Percentiles rank a stretch among this genome's conserved stretches.
Conservation (phyloP, 2,329 filamentous ascomycete species). For the Chrysoporthe deuterocubensis region DNA sequence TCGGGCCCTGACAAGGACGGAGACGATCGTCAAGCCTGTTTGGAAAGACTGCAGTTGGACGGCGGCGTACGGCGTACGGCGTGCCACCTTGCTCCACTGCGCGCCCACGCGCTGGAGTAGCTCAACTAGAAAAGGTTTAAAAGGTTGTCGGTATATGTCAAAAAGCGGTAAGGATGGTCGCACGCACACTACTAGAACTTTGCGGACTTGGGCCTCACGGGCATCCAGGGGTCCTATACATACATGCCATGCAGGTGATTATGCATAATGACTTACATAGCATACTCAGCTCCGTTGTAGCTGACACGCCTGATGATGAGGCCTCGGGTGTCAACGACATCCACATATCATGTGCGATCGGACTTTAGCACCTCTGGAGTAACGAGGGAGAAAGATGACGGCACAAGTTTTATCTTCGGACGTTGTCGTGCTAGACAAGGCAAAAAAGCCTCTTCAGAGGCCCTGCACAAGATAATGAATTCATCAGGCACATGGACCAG, state of each 20-base stretch:
- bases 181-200: background rate
- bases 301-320: background rate
- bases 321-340: background rate
- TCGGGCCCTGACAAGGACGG: background rate
- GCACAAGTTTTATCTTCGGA: background rate
- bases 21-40: background rate
- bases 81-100: background rate
- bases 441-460: background rate
- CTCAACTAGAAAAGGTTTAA: background rate
- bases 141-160: background rate
- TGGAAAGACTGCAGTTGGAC: background rate
- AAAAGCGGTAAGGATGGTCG: background rate
- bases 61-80: background rate
- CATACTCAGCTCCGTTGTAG: background rate
- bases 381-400: background rate
- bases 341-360: background rate
- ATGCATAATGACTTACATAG: background rate
- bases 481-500: background rate
- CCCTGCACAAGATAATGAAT: background rate
- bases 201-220: no score
- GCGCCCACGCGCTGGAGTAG: background rate
- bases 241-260: background rate
- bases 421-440: background rate
- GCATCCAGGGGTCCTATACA: background rate
- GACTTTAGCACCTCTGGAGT: no score